Evolutionary conservation across 352 stramenopile genomes (phyloP).

Genomic region (Lagenidium sp.): DNA sequence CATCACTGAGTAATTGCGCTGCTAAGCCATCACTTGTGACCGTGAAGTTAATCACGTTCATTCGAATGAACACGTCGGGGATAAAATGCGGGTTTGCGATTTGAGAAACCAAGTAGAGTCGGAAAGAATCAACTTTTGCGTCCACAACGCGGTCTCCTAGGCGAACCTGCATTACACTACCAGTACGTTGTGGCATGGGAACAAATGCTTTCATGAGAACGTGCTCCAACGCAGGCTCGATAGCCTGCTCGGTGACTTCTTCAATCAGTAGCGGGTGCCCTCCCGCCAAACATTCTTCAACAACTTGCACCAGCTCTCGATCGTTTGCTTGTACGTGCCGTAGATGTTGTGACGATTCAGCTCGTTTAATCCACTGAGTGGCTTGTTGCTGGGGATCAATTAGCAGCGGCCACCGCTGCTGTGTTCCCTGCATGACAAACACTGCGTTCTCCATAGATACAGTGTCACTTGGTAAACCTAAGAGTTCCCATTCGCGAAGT

Average conservation of each 20-base stretch:
- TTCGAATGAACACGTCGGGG: constrained; percentile 88
- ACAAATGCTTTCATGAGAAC: constrained; percentile 28
- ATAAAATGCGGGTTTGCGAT: constrained; percentile 87
- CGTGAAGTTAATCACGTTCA: constrained; percentile 92
- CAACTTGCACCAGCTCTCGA: constrained; percentile 20
- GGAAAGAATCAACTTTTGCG: constrained; percentile 68
- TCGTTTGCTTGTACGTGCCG: constrained; percentile 66
- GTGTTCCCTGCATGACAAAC: constrained; percentile 74
- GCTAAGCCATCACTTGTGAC: constrained; percentile 88
- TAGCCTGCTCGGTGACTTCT: constrained; percentile 26
- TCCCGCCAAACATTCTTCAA: constrained; percentile 26
- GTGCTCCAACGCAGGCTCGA: constrained; percentile 49
- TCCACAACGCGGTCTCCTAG: constrained; percentile 65
- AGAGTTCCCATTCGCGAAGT: constrained; percentile 83
- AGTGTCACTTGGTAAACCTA: constrained; percentile 81
- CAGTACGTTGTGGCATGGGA: not conserved
- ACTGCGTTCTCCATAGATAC: constrained; percentile 89
- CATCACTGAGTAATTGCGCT: constrained; percentile 84
- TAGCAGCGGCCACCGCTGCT: constrained; percentile 87
- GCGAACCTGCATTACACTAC: constrained; percentile 23
- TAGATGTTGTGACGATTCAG: constrained; percentile 58
- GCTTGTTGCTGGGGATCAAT: constrained; percentile 93
- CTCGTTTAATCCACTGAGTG: constrained; percentile 87
- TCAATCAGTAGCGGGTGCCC: constrained; percentile 50
- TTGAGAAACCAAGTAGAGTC: constrained; percentile 89